Percentiles rank a stretch among this genome's conserved stretches.
These are phyloP conservation scores for Didymella exigua DNA, from an alignment of 2,329 filamentous ascomycete genomes.

Conservation along the genomic window DNA sequence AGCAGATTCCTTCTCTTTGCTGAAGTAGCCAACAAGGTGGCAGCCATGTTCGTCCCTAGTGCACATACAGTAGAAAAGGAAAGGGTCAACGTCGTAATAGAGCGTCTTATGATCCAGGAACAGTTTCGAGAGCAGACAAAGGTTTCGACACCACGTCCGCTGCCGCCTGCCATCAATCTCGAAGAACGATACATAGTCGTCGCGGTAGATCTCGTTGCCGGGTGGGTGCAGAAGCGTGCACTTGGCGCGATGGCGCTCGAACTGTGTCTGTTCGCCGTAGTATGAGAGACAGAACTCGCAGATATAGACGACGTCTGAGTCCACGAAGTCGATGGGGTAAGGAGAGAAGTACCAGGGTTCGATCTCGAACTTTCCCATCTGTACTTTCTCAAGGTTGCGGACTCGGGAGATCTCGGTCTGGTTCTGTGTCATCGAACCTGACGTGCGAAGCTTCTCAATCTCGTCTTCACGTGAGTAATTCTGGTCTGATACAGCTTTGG, in stretches of 20 bases:
- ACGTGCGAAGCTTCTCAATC: constrained; percentile 92
- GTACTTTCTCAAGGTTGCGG: constrained; percentile 89
- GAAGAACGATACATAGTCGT: constrained; percentile 92
- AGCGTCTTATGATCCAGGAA: constrained; percentile 98
- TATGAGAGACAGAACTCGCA: constrained; percentile 97
- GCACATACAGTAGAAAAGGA: constrained; percentile 98
- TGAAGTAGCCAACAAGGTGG: constrained; percentile 99
- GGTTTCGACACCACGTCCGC: constrained; percentile 93
- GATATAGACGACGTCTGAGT: constrained; percentile 90
- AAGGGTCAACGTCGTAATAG: constrained; percentile 99
- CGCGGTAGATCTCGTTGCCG: constrained; percentile 97
- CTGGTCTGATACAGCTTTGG: constrained; percentile 58
- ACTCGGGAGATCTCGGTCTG: constrained; percentile 96
- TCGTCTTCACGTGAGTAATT: constrained; percentile 82
- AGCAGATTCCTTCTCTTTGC: constrained; percentile 95
- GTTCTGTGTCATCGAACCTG: constrained; percentile 98
- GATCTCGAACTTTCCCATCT: constrained; percentile 90
- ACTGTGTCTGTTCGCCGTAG: constrained; percentile 81
- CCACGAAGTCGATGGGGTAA: constrained; percentile 86
- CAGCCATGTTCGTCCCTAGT: constrained; percentile 85
- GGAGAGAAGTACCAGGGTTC: constrained; percentile 99
- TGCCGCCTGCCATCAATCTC: constrained; percentile 96
- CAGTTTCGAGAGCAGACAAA: constrained; percentile 92
- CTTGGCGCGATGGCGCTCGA: constrained; percentile 84
- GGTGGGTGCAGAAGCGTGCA: constrained; percentile 91